These are phyloP conservation scores for Laetiporus sulphureus DNA, from an alignment of 1,284 basidiomycete species.

Conservation along the genomic window DNA sequence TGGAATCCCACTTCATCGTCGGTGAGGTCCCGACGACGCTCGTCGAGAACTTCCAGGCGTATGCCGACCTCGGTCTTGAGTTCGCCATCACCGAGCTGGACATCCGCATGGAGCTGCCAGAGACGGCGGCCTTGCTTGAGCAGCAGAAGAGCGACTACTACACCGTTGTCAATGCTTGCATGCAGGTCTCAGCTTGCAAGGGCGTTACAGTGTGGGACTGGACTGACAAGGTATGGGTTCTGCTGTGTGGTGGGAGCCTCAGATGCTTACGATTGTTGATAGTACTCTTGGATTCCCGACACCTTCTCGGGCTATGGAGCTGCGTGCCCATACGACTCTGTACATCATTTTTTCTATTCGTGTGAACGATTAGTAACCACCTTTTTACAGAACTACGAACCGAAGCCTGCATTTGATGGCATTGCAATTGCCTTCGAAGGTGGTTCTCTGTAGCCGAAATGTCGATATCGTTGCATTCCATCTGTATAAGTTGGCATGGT, in stretches of 20 bases:
- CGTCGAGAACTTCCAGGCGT: constrained; percentile 34
- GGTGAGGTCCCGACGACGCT: constrained; percentile 36
- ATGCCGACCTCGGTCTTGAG: constrained; percentile 45
- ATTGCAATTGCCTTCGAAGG: constrained; percentile 12
- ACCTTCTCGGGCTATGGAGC: constrained; percentile 30
- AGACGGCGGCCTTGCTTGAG: constrained; percentile 35
- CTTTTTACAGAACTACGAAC: constrained; percentile 9
- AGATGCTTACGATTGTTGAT: not conserved
- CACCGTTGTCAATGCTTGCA: constrained; percentile 38
- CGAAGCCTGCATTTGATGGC: constrained; percentile 15
- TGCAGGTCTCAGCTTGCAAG: constrained; percentile 34
- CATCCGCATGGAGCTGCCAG: constrained; percentile 44
- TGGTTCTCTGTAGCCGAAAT: no score
- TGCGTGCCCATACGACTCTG: constrained; percentile 29
- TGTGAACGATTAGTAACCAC: not conserved
- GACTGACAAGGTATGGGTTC: constrained; percentile 29
- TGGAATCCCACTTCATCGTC: constrained; percentile 46
- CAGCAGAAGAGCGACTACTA: constrained; percentile 45
- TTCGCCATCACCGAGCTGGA: constrained; percentile 53
- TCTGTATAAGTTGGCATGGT: no score
- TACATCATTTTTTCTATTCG: constrained; percentile 7
- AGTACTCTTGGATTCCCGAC: constrained; percentile 30
- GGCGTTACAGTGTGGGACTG: constrained; percentile 47
- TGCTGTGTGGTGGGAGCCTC: not conserved
- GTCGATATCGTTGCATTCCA: no score